Evolutionary conservation across 345 rosid genomes (phyloP), one percentile per base, ranked within the genome.

Genomic region (sweet orange (Citrus sinensis)): DNA sequence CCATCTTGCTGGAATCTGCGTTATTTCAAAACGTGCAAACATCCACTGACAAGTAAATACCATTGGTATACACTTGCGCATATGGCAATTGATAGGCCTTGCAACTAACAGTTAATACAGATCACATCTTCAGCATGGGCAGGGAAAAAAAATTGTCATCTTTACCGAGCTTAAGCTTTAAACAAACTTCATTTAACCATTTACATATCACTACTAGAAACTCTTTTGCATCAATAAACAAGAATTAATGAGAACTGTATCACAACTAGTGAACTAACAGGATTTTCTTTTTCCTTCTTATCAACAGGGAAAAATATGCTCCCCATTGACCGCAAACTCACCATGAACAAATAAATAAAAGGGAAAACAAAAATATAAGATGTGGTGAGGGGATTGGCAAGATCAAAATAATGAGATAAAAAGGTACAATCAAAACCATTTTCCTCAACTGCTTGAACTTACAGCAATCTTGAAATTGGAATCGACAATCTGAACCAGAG

Each of bases 401-500:
- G 5, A 27, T 35, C 49, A 60, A 25, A 73, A 61, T 25, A 27
- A 27, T 40, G 67, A 7, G n/a, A 46, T 17, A 58, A 70, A 17
- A 70, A 2, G 6, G 20, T 6, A 32, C 51, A 46, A 46, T 13
- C 51, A 46, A 35, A 46, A 25, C 61, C 74, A n/a, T 49, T 71
- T 32, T 35, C 29, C 65, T 65, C 74, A 24, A 79, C 61, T 30
- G 71, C 60, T 20, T 19, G 72, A 42, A 78, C 62, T 70, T 65
- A 75, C 76, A 29, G 64, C 55, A 64, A 76, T 82, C 56, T 65
- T 22, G 42, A 76, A 79, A 87, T 54, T 20, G 32, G 73, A 78
- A 63, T 77, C 35, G 71, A 83, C 62, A 84, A 85, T 91, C 92
- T 89, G 94, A 91, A 88, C 94, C 94, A 79, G 82, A 80, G 91